Evolutionary conservation across 495 filamentous ascomycete genomes (phyloP), one percentile per base, ranked within the genome.

Genomic region (Penicillium coprophilum): DNA sequence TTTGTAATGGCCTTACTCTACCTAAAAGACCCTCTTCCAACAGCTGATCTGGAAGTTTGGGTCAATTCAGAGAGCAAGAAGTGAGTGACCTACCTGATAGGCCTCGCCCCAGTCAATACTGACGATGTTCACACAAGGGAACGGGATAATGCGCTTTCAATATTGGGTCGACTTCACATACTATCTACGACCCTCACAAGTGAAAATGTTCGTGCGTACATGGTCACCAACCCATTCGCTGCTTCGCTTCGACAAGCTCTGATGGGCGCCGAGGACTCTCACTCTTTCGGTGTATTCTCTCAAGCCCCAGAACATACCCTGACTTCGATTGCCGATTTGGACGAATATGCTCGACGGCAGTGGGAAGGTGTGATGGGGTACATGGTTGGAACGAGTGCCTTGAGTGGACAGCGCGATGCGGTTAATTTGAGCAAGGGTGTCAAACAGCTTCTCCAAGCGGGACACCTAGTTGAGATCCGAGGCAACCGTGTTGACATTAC

Each of bases 291-390:
- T 46, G 88, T 96, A 5, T 88, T 90, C 12, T 88, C 86, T 30
- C 77, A 78, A 23, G 68, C 80, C n/a, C 72, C 83, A 1, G 77
- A 83, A 30, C 77, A 83, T 15, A 71, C 77, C 38, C 72, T 76
- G 32, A 79, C 94, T 24, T 79, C 85, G 20, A 71, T 91, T 6
- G 61, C 76, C 20, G 88, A 85, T 63, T 79, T 98, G n/a, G 95
- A 98, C 59, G 77, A 84, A 27, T 96, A 92, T 72, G 93, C 92
- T 13, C 80, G 87, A 46, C 82, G 79, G 57, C 93, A 96, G 65
- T 98, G 95, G 90, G 95, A 98, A 69, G 87, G 90, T 8, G 95
- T 98, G 10, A 73, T 97, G 31, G 92, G 96, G 68, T 98, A 93
- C 67, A 92, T 98, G 72, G 94, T 98, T 30, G 86, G 87, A 46